Evolutionary conservation across 441 rosid genomes (phyloP), one percentile per base, ranked within the genome.

Genomic region (Euphorbia corollata): DNA sequence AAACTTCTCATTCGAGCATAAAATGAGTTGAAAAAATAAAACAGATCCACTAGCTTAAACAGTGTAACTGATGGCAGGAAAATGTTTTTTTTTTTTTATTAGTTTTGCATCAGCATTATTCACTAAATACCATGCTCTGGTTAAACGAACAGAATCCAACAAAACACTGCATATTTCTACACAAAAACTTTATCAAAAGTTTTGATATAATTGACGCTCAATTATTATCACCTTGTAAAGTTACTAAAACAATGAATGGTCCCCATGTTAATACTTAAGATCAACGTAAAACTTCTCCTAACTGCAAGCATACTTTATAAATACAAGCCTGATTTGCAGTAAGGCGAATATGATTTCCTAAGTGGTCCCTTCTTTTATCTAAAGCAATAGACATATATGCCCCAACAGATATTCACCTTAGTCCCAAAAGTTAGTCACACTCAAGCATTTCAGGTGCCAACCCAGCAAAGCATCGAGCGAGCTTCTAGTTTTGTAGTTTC

Each of bases 331-430:
- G 50, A n/a, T 50, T 65, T 10, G 24, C 15, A 18, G 18, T 65
- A 39, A 41, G 72, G 51, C 16, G 30, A 12, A 24, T 45, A 47
- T 36, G 34, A 24, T 47, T 32, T 39, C 18, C 51, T 5, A 19
- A n/a, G 67, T 60, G 72, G 72, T 51, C 60, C 66, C 65, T 68
- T 43, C 23, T 57, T 32, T 38, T 41, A 30, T 36, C 32, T 18
- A 24, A 30, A 18, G 62, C 20, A n/a, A 41, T 20, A 16, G 7
- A 43, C n/a, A 47, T 13, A 47, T 47, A 45, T 34, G 13, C 57
- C 41, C 45, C 20, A 5, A 68, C 59, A 68, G 38, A 69, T 48
- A 69, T 36, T 16, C 72, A 18, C 23, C n/a, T 24, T 34, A 51
- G 39, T 38, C 30, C 20, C 56, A 63, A 53, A 36, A 51, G 51